Evolutionary conservation across 116 monocot species (phyloP).

Genomic region (Papilionanthe hybrid): DNA sequence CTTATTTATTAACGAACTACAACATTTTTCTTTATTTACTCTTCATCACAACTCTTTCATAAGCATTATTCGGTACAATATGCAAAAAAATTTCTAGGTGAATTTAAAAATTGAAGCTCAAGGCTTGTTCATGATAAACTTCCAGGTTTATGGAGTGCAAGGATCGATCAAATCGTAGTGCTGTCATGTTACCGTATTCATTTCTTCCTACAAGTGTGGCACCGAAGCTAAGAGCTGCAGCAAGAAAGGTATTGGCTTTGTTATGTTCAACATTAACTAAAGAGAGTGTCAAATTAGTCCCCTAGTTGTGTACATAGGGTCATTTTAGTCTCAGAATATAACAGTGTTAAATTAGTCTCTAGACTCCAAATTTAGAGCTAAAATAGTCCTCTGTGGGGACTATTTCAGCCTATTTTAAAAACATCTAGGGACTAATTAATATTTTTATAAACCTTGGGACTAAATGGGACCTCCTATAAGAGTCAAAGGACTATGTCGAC

Average conservation of each 20-base stretch:
- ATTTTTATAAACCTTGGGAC: too few relatives aligned
- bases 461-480: too few relatives aligned
- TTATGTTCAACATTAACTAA: background rate
- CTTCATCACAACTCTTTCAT: background rate
- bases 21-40: background rate
- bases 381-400: too few relatives aligned
- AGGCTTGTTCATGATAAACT: constrained; percentile 50
- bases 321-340: too few relatives aligned
- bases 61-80: background rate
- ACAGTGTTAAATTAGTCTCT: too few relatives aligned
- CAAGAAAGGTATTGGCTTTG: constrained; percentile 49
- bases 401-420: too few relatives aligned
- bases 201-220: constrained; percentile 77
- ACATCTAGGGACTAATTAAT: too few relatives aligned
- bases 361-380: too few relatives aligned
- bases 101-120: constrained; percentile 23
- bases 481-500: too few relatives aligned
- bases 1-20: background rate
- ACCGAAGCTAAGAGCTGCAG: constrained; percentile 60
- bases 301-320: too few relatives aligned
- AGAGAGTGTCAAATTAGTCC: too few relatives aligned
- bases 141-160: constrained; percentile 99
- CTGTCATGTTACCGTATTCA: constrained; percentile 74
- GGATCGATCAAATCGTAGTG: constrained; percentile 69
- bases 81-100: constrained; percentile 32